Evolutionary conservation across 345 rosid species (phyloP), one percentile per base, ranked within the genome.

Genomic region (Arabidopsis arenosa): DNA sequence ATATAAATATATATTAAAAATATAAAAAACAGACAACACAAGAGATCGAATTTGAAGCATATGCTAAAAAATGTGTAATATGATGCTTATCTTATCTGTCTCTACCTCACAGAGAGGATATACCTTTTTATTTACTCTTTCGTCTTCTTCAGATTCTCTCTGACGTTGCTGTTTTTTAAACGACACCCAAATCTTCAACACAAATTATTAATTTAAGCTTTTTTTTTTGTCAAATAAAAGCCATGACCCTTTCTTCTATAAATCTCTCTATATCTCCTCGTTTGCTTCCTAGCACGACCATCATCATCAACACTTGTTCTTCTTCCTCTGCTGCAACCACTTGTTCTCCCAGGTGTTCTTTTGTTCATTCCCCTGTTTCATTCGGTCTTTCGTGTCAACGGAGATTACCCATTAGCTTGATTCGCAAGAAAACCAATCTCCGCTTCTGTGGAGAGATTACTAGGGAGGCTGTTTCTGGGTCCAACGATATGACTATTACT

Each of bases 401-500:
- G 6, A 33, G 72, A 54, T 21, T 70, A 80, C 86, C 89, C 84
- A 62, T 68, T 74, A 36, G n/a, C 59, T 72, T 80, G 65, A 60
- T 60, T 72, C 76, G 75, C 60, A 67, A 72, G 61, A 10, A 18
- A 68, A 13, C 4, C 15, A 12, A 15, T 7, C 13, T 74, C 23
- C 32, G 32, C 32, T 45, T 28, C 4, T 23, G 66, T 51, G 30
- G 40, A 68, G 62, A 13, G 49, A 79, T 40, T 60, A 32, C 47
- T 61, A 61, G 80, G 3, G 39, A 18, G 26, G 26, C 30, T 21
- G 1, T 63, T 61, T 60, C 68, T 80, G 76, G 49, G 73, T 45
- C 83, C 0, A 57, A 70, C 75, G 66, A 84, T 72, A 90, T 88
- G 93, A 82, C 84, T 33, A 79, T 86, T 75, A 59, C 79, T 6